Conservation (phyloP, 192 early-diverging fungal genomes). For the Spizellomyces punctatus region DNA sequence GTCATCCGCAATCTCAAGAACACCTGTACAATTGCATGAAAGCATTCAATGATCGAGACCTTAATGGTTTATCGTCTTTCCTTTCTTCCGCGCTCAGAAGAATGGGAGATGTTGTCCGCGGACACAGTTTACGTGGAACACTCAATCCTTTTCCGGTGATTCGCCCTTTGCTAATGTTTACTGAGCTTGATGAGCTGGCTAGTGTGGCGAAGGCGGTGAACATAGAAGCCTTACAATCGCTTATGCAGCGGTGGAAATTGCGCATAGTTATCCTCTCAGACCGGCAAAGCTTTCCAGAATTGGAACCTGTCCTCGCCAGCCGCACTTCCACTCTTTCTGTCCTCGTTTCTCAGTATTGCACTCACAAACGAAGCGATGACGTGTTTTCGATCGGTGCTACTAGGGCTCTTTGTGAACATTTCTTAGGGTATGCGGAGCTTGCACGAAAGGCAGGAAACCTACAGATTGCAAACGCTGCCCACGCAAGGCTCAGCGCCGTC, state of each 20-base stretch:
- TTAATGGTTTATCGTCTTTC: background rate
- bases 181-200: conserved; percentile 30
- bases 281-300: conserved; percentile 25
- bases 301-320: conserved; percentile 35
- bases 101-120: too few relatives aligned
- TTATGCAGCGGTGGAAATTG: conserved; percentile 30
- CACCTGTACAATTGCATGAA: conserved; percentile 25
- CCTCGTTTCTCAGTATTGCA: conserved; percentile 12
- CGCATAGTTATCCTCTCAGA: conserved; percentile 11
- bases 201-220: background rate
- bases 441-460: conserved; percentile 34
- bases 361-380: background rate
- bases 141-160: conserved; percentile 5
- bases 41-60: conserved; percentile 5
- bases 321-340: conserved; percentile 17
- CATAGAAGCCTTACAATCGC: background rate
- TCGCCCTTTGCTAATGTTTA: conserved; percentile 19
- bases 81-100: background rate
- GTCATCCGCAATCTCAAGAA: conserved; percentile 2
- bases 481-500: conserved; percentile 11
- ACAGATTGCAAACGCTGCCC: conserved; percentile 32
- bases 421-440: conserved; percentile 29
- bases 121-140: too few relatives aligned
- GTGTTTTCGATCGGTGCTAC: background rate
- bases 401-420: conserved; percentile 17